Base-by-base conservation (phyloP, 352 stramenopile species). In the Phytophthora cactorum region DNA sequence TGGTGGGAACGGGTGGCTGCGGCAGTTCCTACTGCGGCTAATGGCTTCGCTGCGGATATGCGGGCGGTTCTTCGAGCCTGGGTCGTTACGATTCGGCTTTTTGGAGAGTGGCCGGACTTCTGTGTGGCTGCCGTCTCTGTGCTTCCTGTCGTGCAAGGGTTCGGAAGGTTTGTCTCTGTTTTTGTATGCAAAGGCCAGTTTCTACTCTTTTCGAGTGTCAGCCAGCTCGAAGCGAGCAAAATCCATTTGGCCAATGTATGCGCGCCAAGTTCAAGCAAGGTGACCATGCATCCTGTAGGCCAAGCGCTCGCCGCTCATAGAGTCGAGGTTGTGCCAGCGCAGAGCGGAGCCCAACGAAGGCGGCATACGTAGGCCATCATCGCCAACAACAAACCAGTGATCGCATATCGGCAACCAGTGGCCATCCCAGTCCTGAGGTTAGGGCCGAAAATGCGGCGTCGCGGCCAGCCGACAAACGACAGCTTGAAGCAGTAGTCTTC, bases 181-280 rank as follows among this genome's bases (percentile, higher is more conserved):
- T 68, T 59, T 68, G 64, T 65, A 72, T 68, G 49, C n/a, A 46
- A 46, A 61, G 66, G 51, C 56, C 63, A 72, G 57, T 75, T 75
- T 75, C 45, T 75, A 51, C 60, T 27, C 52, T 22, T 36, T 39
- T 49, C 2, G 36, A 25, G 27, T 51, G n/a, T 45, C 50, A 65
- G 59, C 59, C 60, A 70, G 54, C 60, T 64, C 31, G 49, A 53
- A 54, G 43, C 34, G 27, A 32, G 50, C 64, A 71, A 67, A 67
- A 71, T 71, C 64, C 57, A 60, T 49, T 59, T 69, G 46, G 39
- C 6, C 47, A 61, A 56, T 52, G 60, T 62, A 70, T 58, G 45
- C 29, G 11, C 38, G 50, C 45, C 52, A 74, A 75, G 57, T 69
- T 72, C 63, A 75, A 75, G 66, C 29, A 11, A 53, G 31, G 43